Evolutionary conservation across 2,329 filamentous ascomycete genomes (phyloP), one percentile per base, ranked within the genome.

Genomic region (Trichoderma pleuroti): DNA sequence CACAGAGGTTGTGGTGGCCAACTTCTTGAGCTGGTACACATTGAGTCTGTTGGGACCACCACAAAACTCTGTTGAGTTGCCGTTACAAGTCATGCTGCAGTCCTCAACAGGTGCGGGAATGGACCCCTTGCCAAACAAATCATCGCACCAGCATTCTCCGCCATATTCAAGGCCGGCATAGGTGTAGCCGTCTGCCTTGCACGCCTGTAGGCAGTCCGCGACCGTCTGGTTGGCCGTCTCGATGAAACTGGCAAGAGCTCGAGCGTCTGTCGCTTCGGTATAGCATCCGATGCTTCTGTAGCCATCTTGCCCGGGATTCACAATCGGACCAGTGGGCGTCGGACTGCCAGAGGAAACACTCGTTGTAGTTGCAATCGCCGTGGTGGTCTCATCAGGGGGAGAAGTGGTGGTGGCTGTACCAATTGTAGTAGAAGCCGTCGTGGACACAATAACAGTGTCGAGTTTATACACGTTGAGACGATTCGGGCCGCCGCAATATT

Each of bases 131-230:
- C 59, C 39, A 4, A 82, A 76, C 0, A 32, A 21, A 68, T 80
- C 79, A 1, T 78, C 81, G 8, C 81, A 82, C 74, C 79, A 82
- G 18, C 81, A 82, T 77, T 82, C 81, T 52, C 80, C 79, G 1
- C 80, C 80, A n/a, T 82, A 82, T 59, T 82, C 80, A 0, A 82
- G 49, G 21, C 81, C 81, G 4, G 79, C 80, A 10, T 79, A 80
- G 0, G 71, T 60, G 30, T 79, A 81, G 3, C 49, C 71, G n/a
- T 39, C n/a, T 1, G 62, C 77, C 14, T 76, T 76, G 61, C 81
- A 82, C 10, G 76, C 78, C 1, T 73, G 72, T 0, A 82, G 72
- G 49, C 81, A 83, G 1, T 71, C 70, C 4, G 77, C 78, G 0
- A 83, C 79, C 0, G 80, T 81, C 34, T 76, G 74, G 1, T 76